Base-by-base conservation (phyloP, 2,329 filamentous ascomycete species). In the Fusarium denticulatum region DNA sequence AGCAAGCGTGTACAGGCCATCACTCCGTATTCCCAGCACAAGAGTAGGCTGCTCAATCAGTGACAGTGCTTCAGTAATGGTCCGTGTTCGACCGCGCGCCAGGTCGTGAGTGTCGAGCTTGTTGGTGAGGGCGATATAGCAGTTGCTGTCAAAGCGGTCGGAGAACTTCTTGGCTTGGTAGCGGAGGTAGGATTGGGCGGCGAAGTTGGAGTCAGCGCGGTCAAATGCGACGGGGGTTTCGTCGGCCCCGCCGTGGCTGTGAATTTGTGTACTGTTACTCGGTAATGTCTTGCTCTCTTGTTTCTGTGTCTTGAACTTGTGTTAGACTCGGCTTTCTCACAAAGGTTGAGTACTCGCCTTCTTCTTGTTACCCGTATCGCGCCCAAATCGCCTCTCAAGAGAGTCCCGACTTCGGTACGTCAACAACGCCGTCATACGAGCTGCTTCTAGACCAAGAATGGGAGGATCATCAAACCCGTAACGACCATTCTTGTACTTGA, bases 151-250 rank as follows among this genome's bases (percentile, higher is more conserved):
- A 8, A 55, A 55, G 52, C 52, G 52, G 34, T 55, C 26, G 6
- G 52, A 55, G 11, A 55, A 55, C 12, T 55, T 55, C 52, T 55
- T 55, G 0, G 52, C 52, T 15, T 55, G 52, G 15, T 55, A 55
- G 34, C 52, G 52, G 12, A 55, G 52, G 11, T 55, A 55, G 36
- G 52, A 55, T 55, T 55, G 52, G 12, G 52, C 52, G 8, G 52
- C 52, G 6, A 55, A 55, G 26, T 42, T 55, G 11, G 52, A 55
- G 36, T 55, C 52, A 3, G 52, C 52, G 8, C 36, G 52, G 26
- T 55, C 52, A 20, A 55, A 55, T 1, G 36, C 52, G 6, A 55
- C 52, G 7, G 52, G 52, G 8, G 26, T 55, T 1, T 55, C 52
- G 8, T 55, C 36, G 10, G 52, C 52, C 6, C 20, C 24, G 3